Evolutionary conservation across 805 yeast genomes (phyloP).

Genomic region (Yamadazyma paraphyllophila): DNA sequence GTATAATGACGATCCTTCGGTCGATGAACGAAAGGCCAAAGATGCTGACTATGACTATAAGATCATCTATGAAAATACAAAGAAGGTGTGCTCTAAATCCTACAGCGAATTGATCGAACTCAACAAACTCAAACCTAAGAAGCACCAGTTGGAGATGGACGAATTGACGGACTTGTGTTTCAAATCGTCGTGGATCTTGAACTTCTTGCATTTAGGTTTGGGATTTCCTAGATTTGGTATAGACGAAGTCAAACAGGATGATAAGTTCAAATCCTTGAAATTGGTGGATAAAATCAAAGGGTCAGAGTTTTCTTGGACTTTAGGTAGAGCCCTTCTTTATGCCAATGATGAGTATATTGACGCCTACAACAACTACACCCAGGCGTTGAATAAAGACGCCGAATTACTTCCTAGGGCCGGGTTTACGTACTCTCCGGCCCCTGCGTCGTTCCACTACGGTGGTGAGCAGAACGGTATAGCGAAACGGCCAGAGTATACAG

Average conservation of each 20-base stretch:
- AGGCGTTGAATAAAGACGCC: conserved; percentile 1
- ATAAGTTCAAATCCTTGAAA: conserved; percentile 35
- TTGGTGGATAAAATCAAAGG: conserved; percentile 44
- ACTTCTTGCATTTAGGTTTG: conserved; percentile 56
- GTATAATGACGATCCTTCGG: conserved; percentile 18
- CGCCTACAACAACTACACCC: conserved; percentile 36
- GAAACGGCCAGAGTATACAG: conserved; percentile 42
- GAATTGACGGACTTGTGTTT: conserved; percentile 58
- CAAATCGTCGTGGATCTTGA: conserved; percentile 57
- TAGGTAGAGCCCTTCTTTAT: conserved; percentile 61
- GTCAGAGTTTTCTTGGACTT: conserved; percentile 52
- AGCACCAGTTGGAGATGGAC: conserved; percentile 34
- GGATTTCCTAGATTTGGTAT: conserved; percentile 56
- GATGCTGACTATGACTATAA: conserved; percentile 40
- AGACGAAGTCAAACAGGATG: conserved; percentile 25
- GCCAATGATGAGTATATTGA: conserved; percentile 52
- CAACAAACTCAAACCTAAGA: conserved; percentile 24
- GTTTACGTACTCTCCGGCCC: conserved; percentile 46
- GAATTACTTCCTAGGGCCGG: conserved; percentile 37
- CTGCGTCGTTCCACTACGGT: conserved; percentile 49
- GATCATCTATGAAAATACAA: conserved; percentile 43
- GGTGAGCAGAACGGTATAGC: conserved; percentile 46
- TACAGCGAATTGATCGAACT: conserved; percentile 36
- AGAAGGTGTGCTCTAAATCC: conserved; percentile 45
- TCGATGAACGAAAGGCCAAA: conserved; percentile 6